Evolutionary conservation across 225 moss, liverwort and hornwort species (phyloP), one percentile per base, ranked within the genome.

Genomic region (Marchantia paleacea): DNA sequence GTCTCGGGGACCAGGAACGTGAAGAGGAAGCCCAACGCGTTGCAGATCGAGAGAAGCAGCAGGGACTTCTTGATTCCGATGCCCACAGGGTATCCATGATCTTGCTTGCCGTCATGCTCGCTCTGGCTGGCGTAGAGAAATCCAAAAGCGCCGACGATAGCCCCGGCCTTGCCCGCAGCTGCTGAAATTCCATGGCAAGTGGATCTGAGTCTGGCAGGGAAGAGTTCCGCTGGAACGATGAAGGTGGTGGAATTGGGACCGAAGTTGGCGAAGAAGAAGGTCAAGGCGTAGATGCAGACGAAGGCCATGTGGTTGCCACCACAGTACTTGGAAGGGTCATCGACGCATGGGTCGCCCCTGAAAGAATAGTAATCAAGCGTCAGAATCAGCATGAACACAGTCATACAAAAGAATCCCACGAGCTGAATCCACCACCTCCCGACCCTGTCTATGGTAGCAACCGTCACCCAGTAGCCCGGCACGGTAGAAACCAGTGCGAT

Each of bases 321-420:
- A 12, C 75, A 75, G 55, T 25, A 55, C 55, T 55, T 55, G 57
- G 2, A 55, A 7, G 20, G 51, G 25, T n/a, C n/a, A n/a, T n/a
- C n/a, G n/a, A n/a, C n/a, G n/a, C 73, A 73, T 52, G 73, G 73
- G 5, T 51, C 6, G 3, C 73, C 73, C 47, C 18, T 68, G 5
- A 91, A 55, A 0, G 52, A 26, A 39, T 88, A 76, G 80, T 90
- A 93, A 53, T 89, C 83, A 30, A 93, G 50, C 0, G 91, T 89
- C 71, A 93, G 73, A 12, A 90, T 73, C 77, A 90, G 75, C 90
- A 93, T 84, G 81, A 93, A 91, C 25, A 83, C 55, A 4, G 90
- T 93, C 91, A 91, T 93, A 66, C 90, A 72, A 79, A 88, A 84
- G 85, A 93, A 93, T 52, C 93, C 93, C 70, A 89, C 82, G 47